Conservation (phyloP, 768 basidiomycete species). For the Austroboletus eburneus region DNA sequence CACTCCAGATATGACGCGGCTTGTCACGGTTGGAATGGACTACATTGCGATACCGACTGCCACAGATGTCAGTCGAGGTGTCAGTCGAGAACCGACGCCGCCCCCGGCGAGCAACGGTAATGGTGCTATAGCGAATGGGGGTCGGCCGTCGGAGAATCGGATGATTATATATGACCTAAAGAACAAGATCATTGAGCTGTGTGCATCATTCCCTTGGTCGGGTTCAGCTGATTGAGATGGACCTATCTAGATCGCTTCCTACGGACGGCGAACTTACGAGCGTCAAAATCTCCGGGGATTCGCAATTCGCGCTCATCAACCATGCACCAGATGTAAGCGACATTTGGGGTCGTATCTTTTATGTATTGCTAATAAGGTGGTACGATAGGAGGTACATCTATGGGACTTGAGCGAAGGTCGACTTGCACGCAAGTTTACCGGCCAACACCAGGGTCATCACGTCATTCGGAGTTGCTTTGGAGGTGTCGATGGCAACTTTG, state of each 20-base stretch:
- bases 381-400: conserved; percentile 76
- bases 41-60: conserved; percentile 27
- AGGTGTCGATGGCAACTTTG: conserved; percentile 80
- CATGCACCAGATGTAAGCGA: conserved; percentile 78
- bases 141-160: conserved; percentile 46
- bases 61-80: conserved; percentile 23
- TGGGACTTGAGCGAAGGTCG: conserved; percentile 74
- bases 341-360: neutral
- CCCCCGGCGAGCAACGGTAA: conserved; percentile 32
- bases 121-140: conserved; percentile 30
- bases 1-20: conserved; percentile 75
- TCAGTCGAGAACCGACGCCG: conserved; percentile 34
- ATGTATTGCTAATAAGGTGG: conserved; percentile 6
- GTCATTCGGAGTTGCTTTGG: conserved; percentile 95
- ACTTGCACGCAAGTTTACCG: conserved; percentile 76
- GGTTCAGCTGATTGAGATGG: conserved; percentile 7
- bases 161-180: conserved; percentile 76
- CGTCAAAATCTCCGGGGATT: conserved; percentile 82
- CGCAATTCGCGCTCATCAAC: conserved; percentile 81
- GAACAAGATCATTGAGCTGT: conserved; percentile 68
- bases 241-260: conserved; percentile 48
- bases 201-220: conserved; percentile 30
- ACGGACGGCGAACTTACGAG: conserved; percentile 83
- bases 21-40: conserved; percentile 83
- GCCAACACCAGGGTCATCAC: conserved; percentile 79